These are phyloP conservation scores for Tolypocladium paradoxum DNA, from an alignment of 2,329 filamentous ascomycete genomes.

Conservation along the genomic window DNA sequence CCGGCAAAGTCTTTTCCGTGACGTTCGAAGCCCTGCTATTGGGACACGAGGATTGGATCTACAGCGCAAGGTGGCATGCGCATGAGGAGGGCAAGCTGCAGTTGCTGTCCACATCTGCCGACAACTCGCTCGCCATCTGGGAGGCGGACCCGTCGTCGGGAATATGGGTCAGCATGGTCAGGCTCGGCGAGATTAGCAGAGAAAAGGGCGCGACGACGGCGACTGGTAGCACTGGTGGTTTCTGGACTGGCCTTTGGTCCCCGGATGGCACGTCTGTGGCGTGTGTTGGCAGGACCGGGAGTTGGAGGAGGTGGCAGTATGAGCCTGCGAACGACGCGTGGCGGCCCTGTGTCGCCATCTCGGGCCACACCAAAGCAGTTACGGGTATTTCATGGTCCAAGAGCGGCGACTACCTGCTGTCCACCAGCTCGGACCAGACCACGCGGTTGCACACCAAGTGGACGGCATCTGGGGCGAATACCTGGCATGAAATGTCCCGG, in stretches of 20 bases:
- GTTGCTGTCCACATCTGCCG: slow-evolving; percentile 81
- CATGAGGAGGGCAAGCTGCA: slow-evolving; percentile 45
- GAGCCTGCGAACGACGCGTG: slow-evolving; percentile 53
- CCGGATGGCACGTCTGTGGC: slow-evolving; percentile 64
- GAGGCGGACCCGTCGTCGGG: slow-evolving; percentile 73
- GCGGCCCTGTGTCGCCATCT: slow-evolving; percentile 65
- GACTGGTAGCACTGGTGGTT: slow-evolving; percentile 89
- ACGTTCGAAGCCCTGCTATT: slow-evolving; percentile 91
- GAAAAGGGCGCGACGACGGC: slow-evolving; percentile 95
- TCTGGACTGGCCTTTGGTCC: slow-evolving; percentile 93
- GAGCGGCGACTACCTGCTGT: slow-evolving; percentile 73
- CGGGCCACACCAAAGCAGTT: slow-evolving; percentile 74
- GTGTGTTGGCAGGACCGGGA: slow-evolving; percentile 81
- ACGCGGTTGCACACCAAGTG: slow-evolving; percentile 78
- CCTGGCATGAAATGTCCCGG: slow-evolving; percentile 92
- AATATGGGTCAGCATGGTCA: slow-evolving; percentile 78
- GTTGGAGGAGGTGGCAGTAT: slow-evolving; percentile 80
- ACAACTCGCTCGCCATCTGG: slow-evolving; percentile 93
- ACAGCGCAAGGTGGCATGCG: slow-evolving; percentile 68
- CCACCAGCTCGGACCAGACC: slow-evolving; percentile 86
- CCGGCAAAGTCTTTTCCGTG: slow-evolving; percentile 57
- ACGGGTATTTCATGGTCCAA: slow-evolving; percentile 77
- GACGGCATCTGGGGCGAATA: slow-evolving; percentile 38
- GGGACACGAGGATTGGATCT: slow-evolving; percentile 98
- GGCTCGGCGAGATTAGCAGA: slow-evolving; percentile 85